These are phyloP conservation scores for Ophiostoma quercus DNA, from an alignment of 2,329 filamentous ascomycete species.

Conservation along the genomic window DNA sequence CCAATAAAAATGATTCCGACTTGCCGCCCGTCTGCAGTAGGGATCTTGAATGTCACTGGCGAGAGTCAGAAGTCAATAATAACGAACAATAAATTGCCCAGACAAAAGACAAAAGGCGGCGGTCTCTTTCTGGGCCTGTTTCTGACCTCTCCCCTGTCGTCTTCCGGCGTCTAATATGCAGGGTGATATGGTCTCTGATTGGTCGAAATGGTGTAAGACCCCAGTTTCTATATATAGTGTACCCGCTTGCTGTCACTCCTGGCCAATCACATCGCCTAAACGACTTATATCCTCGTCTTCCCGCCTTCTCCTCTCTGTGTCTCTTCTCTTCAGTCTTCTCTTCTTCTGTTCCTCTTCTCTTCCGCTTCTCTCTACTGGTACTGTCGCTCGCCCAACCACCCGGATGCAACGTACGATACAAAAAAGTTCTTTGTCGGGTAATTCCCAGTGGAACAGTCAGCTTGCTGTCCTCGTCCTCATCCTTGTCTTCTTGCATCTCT, in stretches of 20 bases:
- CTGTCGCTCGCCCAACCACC: background rate
- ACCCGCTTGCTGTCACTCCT: background rate
- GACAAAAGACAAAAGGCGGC: background rate
- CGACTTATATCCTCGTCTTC: background rate
- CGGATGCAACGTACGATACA: background rate
- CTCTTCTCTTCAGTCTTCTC: background rate
- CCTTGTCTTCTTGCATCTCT: background rate
- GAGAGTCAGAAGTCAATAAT: background rate
- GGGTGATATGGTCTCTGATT: conserved; percentile 26
- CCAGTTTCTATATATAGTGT: conserved; percentile 24
- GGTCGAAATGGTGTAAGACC: conserved; percentile 9
- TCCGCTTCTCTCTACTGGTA: background rate
- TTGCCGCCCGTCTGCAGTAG: background rate
- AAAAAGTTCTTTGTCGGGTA: background rate
- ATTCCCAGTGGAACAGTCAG: background rate
- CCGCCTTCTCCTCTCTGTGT: background rate
- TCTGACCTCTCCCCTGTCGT: conserved; percentile 8
- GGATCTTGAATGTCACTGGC: background rate
- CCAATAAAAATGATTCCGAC: background rate
- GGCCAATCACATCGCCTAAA: background rate
- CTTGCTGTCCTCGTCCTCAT: background rate
- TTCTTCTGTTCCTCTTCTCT: background rate
- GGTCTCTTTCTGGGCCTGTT: background rate
- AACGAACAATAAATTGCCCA: too few relatives aligned
- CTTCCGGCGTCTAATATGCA: conserved; percentile 24